Percentiles rank a stretch among this genome's conserved stretches.
phyloP scores from a whole-genome alignment of 768 basidiomycete species.

The Suillus sp. region DNA sequence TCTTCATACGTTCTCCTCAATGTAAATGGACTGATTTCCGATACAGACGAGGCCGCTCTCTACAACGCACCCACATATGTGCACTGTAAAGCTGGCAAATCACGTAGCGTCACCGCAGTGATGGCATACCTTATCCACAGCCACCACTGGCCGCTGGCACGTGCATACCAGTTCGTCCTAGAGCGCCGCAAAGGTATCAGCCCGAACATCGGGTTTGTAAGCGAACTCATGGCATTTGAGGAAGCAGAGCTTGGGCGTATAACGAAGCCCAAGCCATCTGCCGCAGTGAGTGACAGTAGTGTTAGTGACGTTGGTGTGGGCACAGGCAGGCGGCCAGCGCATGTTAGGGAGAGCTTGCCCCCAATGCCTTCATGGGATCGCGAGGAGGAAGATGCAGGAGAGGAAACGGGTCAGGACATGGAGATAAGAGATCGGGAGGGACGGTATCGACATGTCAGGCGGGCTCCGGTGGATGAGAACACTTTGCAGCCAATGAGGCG shows the following conservation, averaged over 20 bases:
- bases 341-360: conserved; percentile 70
- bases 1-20: conserved; percentile 13
- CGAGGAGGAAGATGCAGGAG: conserved; percentile 24
- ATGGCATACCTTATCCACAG: conserved; percentile 98
- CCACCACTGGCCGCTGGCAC: conserved; percentile 93
- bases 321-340: conserved; percentile 52
- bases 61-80: conserved; percentile 91
- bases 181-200: conserved; percentile 94
- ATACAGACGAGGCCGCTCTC: conserved; percentile 84
- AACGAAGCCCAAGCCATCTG: conserved; percentile 38
- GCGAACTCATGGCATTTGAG: conserved; percentile 96
- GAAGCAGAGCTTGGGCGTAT: conserved; percentile 73
- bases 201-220: conserved; percentile 97
- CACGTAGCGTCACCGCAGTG: conserved; percentile 93
- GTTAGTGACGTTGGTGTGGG: conserved; percentile 26
- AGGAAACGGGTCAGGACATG: conserved; percentile 72
- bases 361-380: conserved; percentile 35
- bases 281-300: not conserved
- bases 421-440: conserved; percentile 87
- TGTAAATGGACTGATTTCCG: conserved; percentile 3
- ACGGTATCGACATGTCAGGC: conserved; percentile 83
- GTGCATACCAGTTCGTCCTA: conserved; percentile 88
- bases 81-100: conserved; percentile 96
- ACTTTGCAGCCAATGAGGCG: conserved; percentile 88
- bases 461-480: conserved; percentile 84